phyloP scores from a whole-genome alignment of 805 yeast genomes.

The Candida sanyiensis region DNA sequence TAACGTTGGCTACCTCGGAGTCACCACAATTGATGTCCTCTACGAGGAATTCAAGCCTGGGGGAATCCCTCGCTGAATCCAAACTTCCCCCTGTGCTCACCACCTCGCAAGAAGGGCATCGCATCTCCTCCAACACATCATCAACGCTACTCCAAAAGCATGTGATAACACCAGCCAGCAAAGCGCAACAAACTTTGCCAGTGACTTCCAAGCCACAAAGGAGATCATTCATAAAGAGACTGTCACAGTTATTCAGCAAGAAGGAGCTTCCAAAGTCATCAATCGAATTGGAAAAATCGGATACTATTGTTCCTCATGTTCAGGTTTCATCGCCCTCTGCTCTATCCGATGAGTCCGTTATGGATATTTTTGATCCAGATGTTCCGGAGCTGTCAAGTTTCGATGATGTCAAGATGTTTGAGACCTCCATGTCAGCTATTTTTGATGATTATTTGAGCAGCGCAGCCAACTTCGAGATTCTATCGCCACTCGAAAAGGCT shows the following conservation, averaged over 20 bases:
- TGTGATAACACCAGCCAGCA: no score
- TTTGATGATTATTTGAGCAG: slow-evolving; percentile 17
- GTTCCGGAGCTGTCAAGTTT: slow-evolving; percentile 14
- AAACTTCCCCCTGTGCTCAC: no score
- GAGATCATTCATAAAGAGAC: slow-evolving; percentile 18
- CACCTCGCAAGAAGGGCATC: no score
- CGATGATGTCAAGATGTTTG: slow-evolving; percentile 20
- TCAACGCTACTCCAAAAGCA: no score
- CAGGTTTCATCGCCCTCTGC: no score
- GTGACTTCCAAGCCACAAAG: slow-evolving; percentile 7
- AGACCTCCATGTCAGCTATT: slow-evolving; percentile 22
- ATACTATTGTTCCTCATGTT: no score
- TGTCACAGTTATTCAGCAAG: slow-evolving; percentile 20
- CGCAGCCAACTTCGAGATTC: slow-evolving; percentile 2
- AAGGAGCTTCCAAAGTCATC: not conserved
- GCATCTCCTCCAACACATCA: no score
- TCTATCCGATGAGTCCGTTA: not conserved
- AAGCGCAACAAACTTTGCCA: no score
- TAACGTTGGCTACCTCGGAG: slow-evolving; percentile 5
- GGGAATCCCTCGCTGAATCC: no score
- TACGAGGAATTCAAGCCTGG: slow-evolving; percentile 13
- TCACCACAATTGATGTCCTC: no score
- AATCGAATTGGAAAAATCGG: no score
- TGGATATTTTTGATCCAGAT: slow-evolving; percentile 7
- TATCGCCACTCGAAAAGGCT: not conserved